Conservation (phyloP, 805 yeast genomes). For the Scheffersomyces stipitis region DNA sequence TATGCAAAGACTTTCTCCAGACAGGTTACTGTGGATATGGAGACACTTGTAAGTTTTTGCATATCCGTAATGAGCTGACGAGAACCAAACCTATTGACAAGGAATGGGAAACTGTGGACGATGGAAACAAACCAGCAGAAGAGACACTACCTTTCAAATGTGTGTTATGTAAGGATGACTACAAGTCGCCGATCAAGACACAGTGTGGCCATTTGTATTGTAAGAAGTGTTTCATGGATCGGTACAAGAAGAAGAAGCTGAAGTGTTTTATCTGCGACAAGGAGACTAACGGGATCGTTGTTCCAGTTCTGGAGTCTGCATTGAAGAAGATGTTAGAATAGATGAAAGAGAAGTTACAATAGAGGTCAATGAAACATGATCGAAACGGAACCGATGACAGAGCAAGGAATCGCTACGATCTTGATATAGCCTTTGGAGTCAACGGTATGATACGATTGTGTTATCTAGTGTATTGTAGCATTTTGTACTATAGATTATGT, state of each 20-base stretch:
- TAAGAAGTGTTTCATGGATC: constrained; percentile 53
- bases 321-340: constrained; percentile 12
- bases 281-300: constrained; percentile 60
- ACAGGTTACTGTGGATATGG: constrained; percentile 98
- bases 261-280: constrained; percentile 58
- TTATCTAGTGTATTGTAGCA: too few relatives aligned
- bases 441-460: too few relatives aligned
- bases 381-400: too few relatives aligned
- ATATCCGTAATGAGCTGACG: constrained; percentile 80
- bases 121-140: constrained; percentile 12
- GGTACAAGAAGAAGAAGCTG: constrained; percentile 38
- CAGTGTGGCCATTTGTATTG: constrained; percentile 67
- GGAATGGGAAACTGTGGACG: constrained; percentile 63
- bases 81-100: constrained; percentile 62
- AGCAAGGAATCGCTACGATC: too few relatives aligned
- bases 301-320: constrained; percentile 47
- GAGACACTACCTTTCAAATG: constrained; percentile 56
- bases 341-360: too few relatives aligned
- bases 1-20: constrained; percentile 86
- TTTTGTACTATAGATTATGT: too few relatives aligned
- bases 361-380: too few relatives aligned
- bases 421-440: too few relatives aligned
- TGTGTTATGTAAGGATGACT: constrained; percentile 56
- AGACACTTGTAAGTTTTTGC: constrained; percentile 93
- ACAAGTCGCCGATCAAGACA: constrained; percentile 56